A percentile compares a stretch with the other conserved stretches of the same genome.
These are phyloP conservation scores for Polytrichum commune DNA, from an alignment of 225 moss, liverwort and hornwort genomes.

Conservation along the genomic window DNA sequence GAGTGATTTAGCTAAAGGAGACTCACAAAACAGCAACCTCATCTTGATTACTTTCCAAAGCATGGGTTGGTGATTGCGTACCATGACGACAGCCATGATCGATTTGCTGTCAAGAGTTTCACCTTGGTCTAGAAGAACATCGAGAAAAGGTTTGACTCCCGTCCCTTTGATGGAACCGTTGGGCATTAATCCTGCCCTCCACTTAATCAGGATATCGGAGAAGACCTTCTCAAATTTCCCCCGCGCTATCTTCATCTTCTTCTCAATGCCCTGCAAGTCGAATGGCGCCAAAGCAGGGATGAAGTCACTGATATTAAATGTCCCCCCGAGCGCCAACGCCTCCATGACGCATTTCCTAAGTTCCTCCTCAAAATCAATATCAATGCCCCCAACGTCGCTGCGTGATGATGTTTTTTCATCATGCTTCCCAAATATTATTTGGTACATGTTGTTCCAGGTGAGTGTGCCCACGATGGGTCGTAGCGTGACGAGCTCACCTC, in stretches of 20 bases:
- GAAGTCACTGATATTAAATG: constrained; percentile 75
- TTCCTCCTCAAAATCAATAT: not conserved
- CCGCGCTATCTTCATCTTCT: not conserved
- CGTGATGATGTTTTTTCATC: constrained; percentile 26
- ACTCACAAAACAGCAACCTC: too few relatives aligned
- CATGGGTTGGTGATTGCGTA: not conserved
- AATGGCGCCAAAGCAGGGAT: constrained; percentile 64
- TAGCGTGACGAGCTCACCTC: constrained; percentile 28
- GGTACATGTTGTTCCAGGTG: constrained; percentile 56
- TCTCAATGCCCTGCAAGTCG: constrained; percentile 51
- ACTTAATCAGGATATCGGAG: not conserved
- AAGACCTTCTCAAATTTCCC: not conserved
- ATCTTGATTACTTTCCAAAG: too few relatives aligned
- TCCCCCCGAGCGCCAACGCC: constrained; percentile 39
- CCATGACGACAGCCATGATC: not conserved
- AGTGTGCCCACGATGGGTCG: constrained; percentile 48
- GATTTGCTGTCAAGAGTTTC: not conserved
- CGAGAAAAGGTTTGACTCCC: not conserved
- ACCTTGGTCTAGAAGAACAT: not conserved
- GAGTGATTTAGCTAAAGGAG: too few relatives aligned
- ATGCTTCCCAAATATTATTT: constrained; percentile 60
- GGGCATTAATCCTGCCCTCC: not conserved
- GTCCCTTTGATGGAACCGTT: not conserved
- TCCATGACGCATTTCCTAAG: not conserved
- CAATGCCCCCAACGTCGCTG: not conserved